Percentiles rank a stretch among this genome's conserved stretches.
These are phyloP conservation scores for Volvox africanus DNA, from an alignment of 139 green algal species.

Conservation along the genomic window DNA sequence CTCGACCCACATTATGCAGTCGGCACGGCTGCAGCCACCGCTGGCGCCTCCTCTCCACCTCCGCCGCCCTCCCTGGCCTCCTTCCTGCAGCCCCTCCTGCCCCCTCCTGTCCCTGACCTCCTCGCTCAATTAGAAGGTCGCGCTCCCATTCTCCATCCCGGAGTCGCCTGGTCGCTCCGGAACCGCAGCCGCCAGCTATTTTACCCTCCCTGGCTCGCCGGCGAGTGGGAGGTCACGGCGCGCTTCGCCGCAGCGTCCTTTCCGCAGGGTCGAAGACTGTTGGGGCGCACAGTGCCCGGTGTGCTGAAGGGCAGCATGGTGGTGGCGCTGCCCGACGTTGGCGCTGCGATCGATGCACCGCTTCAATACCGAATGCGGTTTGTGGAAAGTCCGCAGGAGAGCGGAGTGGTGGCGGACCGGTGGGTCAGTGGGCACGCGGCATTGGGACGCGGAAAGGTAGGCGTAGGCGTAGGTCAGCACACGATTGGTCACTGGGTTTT, in stretches of 20 bases:
- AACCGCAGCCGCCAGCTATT: conserved; percentile 29
- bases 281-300: conserved; percentile 42
- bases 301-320: conserved; percentile 52
- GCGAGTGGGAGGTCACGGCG: conserved; percentile 47
- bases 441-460: too few relatives aligned
- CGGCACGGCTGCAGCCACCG: background rate
- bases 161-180: conserved; percentile 21
- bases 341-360: conserved; percentile 40
- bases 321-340: conserved; percentile 53
- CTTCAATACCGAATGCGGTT: conserved; percentile 1
- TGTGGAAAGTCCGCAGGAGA: background rate
- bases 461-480: too few relatives aligned
- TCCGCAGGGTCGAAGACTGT: conserved; percentile 40
- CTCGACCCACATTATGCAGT: too few relatives aligned
- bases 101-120: background rate
- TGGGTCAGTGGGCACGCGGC: background rate
- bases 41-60: background rate
- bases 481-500: too few relatives aligned
- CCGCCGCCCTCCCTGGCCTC: background rate
- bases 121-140: conserved; percentile 20
- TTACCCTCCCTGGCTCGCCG: conserved; percentile 39
- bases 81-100: conserved; percentile 30
- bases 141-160: background rate
- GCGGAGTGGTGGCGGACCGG: conserved; percentile 40
- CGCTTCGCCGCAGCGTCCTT: conserved; percentile 21